Evolutionary conservation across 352 stramenopile species (phyloP).

Genomic region (Phytophthora ramorum): DNA sequence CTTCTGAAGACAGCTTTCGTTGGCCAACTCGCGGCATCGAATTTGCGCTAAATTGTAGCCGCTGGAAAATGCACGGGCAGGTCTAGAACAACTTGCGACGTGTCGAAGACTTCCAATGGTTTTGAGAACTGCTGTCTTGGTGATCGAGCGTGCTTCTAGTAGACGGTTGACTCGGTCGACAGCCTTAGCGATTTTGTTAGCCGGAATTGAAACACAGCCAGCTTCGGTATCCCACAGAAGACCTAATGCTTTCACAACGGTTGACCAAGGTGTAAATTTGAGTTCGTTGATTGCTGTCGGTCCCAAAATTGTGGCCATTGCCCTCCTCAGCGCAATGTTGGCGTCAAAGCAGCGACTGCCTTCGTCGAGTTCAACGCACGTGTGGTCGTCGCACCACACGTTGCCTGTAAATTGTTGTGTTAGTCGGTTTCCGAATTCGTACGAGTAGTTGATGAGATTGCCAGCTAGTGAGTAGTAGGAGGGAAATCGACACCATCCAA

Average conservation of each 20-base stretch:
- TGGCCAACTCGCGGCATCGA: background rate
- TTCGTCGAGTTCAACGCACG: conserved; percentile 24
- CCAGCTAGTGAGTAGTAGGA: no score
- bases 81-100: background rate
- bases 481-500: conserved; percentile 14
- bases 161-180: background rate
- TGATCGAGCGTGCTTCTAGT: background rate
- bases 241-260: conserved; percentile 10
- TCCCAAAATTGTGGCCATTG: conserved; percentile 26
- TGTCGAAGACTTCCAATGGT: conserved; percentile 12
- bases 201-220: conserved; percentile 18
- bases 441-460: conserved; percentile 9
- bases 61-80: conserved; percentile 13
- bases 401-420: conserved; percentile 26
- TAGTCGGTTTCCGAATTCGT: conserved; percentile 10
- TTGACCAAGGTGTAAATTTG: conserved; percentile 25
- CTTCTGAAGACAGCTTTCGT: background rate
- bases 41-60: background rate
- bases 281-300: conserved; percentile 21
- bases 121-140: conserved; percentile 2
- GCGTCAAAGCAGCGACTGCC: conserved; percentile 15
- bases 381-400: conserved; percentile 41
- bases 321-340: conserved; percentile 17
- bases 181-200: conserved; percentile 15
- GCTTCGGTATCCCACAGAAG: conserved; percentile 19